Conservation (phyloP, 2,329 filamentous ascomycete species). For the Monosporascus sp. region DNA sequence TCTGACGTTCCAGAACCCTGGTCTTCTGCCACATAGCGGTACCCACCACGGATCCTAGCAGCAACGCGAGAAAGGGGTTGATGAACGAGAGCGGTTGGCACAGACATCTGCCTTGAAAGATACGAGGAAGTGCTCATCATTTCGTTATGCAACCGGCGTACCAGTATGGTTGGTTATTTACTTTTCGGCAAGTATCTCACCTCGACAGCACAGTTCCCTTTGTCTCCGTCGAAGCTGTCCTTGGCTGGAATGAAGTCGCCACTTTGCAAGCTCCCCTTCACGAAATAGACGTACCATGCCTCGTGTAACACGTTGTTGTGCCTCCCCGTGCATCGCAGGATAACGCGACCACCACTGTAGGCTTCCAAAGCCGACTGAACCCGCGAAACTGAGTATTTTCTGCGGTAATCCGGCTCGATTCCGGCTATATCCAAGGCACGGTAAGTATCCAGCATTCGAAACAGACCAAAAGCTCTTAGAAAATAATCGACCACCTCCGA, state of each 20-base stretch:
- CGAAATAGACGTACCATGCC: constrained; percentile 50
- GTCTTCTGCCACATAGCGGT: too few species aligned
- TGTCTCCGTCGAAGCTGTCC: constrained; percentile 32
- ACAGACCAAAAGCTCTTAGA: constrained; percentile 35
- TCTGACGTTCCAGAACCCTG: too few species aligned
- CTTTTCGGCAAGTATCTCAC: constrained; percentile 38
- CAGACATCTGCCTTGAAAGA: too few species aligned
- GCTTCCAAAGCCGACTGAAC: constrained; percentile 38
- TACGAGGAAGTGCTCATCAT: too few species aligned
- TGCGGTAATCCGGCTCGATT: constrained; percentile 29
- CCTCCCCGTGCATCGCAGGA: constrained; percentile 37
- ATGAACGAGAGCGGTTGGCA: too few species aligned
- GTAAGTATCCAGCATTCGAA: constrained; percentile 39
- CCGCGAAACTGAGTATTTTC: constrained; percentile 38
- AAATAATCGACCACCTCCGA: constrained; percentile 43
- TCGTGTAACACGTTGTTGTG: constrained; percentile 40
- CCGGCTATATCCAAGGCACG: constrained; percentile 31
- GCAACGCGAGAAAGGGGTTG: too few species aligned
- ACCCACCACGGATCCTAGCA: too few species aligned
- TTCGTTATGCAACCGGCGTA: background rate
- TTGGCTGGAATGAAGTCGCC: constrained; percentile 42
- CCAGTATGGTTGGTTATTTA: background rate
- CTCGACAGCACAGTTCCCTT: constrained; percentile 33
- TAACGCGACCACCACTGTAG: constrained; percentile 40
- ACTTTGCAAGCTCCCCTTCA: constrained; percentile 46